phyloP scores from a whole-genome alignment of 106 monocot genomes.

The Phalaenopsis equestris region DNA sequence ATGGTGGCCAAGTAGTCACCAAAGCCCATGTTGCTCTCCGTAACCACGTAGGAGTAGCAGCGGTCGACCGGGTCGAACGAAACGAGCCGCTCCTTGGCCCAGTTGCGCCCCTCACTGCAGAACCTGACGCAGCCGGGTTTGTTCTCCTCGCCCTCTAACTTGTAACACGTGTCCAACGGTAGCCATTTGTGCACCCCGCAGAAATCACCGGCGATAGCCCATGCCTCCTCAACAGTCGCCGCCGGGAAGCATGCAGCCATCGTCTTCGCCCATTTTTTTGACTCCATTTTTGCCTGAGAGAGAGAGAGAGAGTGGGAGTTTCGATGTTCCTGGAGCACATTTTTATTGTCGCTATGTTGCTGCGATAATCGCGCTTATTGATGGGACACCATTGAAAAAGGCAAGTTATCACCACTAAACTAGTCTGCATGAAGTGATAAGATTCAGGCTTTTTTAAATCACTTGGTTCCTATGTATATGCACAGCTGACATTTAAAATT shows the following conservation, averaged over 20 bases:
- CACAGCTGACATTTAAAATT: too few relatives aligned
- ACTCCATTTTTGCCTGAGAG: not conserved
- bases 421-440: too few relatives aligned
- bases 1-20: slow-evolving; percentile 13
- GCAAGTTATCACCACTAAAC: too few relatives aligned
- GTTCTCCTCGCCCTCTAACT: slow-evolving; percentile 13
- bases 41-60: slow-evolving; percentile 21
- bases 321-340: too few relatives aligned
- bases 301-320: not conserved
- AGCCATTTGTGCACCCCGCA: slow-evolving; percentile 24
- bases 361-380: too few relatives aligned
- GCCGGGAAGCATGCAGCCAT: not conserved
- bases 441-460: too few relatives aligned
- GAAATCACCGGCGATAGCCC: slow-evolving; percentile 27
- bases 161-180: slow-evolving; percentile 11
- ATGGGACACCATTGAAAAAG: too few relatives aligned
- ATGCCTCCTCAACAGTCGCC: slow-evolving; percentile 9
- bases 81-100: slow-evolving; percentile 27
- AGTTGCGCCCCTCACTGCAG: not conserved
- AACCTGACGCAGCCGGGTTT: slow-evolving; percentile 18
- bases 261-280: slow-evolving; percentile 1
- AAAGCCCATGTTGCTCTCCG: slow-evolving; percentile 25
- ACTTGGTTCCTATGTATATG: too few relatives aligned
- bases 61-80: slow-evolving; percentile 5
- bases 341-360: too few relatives aligned